These are phyloP conservation scores for Daldinia grandis DNA, from an alignment of 495 filamentous ascomycete species.

Conservation along the genomic window DNA sequence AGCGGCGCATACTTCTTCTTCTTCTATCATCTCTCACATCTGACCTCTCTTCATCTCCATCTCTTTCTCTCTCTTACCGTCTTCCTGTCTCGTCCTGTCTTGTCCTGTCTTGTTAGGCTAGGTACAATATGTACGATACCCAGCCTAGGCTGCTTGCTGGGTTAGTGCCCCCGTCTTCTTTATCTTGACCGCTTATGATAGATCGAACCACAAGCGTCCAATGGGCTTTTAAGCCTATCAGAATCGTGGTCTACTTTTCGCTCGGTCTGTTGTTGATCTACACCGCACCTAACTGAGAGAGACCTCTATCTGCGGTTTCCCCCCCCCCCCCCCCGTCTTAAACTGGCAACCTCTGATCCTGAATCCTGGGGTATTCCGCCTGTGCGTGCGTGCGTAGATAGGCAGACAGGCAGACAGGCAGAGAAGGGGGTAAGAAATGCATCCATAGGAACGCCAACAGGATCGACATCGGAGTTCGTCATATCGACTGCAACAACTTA, in stretches of 20 bases:
- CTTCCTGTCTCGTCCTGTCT: neutral
- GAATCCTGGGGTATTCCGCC: conserved; percentile 10
- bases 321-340: conserved; percentile 26
- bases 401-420: neutral
- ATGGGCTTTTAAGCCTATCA: conserved; percentile 30
- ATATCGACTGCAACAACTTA: conserved; percentile 38
- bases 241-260: conserved; percentile 34
- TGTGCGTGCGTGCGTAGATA: conserved; percentile 19
- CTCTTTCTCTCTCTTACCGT: neutral
- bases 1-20: conserved; percentile 18
- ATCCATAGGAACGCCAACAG: conserved; percentile 8
- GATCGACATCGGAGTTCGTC: conserved; percentile 43
- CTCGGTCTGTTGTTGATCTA: conserved; percentile 42
- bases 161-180: conserved; percentile 10
- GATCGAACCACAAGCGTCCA: conserved; percentile 37
- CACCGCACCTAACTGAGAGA: conserved; percentile 41
- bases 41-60: neutral
- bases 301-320: conserved; percentile 35
- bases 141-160: conserved; percentile 5
- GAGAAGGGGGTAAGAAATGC: conserved; percentile 7
- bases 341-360: conserved; percentile 21
- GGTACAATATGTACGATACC: neutral
- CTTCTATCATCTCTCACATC: neutral
- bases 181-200: conserved; percentile 47
- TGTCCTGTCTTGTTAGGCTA: neutral